Evolutionary conservation across 805 yeast species (phyloP), one percentile per base, ranked within the genome.

Genomic region (Starmerella scarabaei): DNA sequence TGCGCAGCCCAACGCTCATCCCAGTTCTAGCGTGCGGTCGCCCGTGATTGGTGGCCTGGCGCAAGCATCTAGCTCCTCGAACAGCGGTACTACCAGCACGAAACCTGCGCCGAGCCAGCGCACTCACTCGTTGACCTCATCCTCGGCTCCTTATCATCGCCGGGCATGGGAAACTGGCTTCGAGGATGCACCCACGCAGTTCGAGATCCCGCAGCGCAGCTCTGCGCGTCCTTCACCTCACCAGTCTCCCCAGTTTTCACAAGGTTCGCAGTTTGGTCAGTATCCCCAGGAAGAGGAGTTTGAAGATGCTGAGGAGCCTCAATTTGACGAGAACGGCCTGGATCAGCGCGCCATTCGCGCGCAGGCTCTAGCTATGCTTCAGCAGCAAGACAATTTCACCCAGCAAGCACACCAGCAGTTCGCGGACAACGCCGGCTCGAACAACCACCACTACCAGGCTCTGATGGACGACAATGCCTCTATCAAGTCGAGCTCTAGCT

Each of bases 401-500:
- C n/a, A n/a, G n/a, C 16, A 5, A 12, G 15, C 20, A 8, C 15
- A 17, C 12, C 24, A 12, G 24, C 32, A 7, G 9, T 20, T 19
- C 18, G 7, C 15, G 12, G 35, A 20, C 26, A 8, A 12, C 12
- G 26, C 18, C 7, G 35, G 8, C 21, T 24, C 20, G 17, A 21
- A 8, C 15, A 21, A 9, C 20, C 48, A 44, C 35, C 37, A 35
- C 15, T 45, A 45, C 37, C 45, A 46, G 14, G 41, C 42, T 8
- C 20, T 47, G 9, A 30, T 35, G 8, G 48, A 48, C 15, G 55
- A 51, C 26, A 42, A 42, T 1, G 46, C 48, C 5, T 37, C 46
- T 21, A 21, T 47, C 26, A 33, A 30, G 18, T 41, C 48, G 6
- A 48, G 47, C 24, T 50, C 53, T 8, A 42, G 50, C 32, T 51